Evolutionary conservation across 139 green algal species (phyloP).

Genomic region (Pseudopediastrum boryanum): DNA sequence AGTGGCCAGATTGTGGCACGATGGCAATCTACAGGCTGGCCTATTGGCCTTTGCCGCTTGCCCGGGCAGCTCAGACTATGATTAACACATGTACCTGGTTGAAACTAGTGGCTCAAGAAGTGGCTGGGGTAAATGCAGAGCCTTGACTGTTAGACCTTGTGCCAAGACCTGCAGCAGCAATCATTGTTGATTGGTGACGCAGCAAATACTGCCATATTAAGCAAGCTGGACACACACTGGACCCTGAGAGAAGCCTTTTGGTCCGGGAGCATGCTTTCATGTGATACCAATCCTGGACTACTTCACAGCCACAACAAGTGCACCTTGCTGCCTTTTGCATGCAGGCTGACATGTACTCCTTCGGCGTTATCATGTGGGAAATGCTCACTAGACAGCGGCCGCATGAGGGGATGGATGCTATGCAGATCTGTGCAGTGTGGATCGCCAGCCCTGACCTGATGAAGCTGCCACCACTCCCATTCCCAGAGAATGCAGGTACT

Average conservation of each 20-base stretch:
- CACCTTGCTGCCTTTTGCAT: background rate
- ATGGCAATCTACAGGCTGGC: background rate
- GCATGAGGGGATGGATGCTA: slow-evolving; percentile 49
- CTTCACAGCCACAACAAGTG: background rate
- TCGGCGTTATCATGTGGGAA: slow-evolving; percentile 72
- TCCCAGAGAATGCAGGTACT: slow-evolving; percentile 16
- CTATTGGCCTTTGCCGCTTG: background rate
- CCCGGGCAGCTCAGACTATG: background rate
- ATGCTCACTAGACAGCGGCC: slow-evolving; percentile 55
- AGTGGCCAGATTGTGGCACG: background rate
- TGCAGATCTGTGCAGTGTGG: slow-evolving; percentile 42
- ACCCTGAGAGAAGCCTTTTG: background rate
- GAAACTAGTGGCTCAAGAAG: too few species aligned
- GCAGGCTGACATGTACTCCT: slow-evolving; percentile 57
- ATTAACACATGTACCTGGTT: background rate
- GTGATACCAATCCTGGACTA: background rate
- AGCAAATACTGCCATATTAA: background rate
- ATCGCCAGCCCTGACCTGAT: slow-evolving; percentile 39
- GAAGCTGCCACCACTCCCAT: slow-evolving; percentile 42
- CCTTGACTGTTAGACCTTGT: too few species aligned
- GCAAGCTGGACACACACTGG: background rate
- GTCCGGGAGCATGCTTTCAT: background rate
- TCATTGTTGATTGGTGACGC: background rate
- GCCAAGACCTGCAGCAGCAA: background rate
- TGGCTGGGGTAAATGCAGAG: too few species aligned